phyloP scores from a whole-genome alignment of 768 basidiomycete genomes.

The Suillus subalutaceus region DNA sequence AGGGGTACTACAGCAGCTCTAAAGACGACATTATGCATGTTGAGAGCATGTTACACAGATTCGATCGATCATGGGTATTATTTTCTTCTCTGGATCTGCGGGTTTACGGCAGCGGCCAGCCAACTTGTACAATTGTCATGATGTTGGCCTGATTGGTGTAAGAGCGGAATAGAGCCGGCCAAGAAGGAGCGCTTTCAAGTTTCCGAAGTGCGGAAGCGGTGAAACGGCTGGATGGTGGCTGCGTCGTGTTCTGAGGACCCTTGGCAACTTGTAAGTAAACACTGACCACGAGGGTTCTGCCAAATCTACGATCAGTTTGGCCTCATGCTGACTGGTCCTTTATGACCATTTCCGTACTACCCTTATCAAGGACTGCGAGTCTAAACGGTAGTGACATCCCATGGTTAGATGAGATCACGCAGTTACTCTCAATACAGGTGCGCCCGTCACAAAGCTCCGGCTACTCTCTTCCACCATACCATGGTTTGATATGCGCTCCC shows the following conservation, averaged over 20 bases:
- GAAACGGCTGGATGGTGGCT: slow-evolving; percentile 12
- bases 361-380: slow-evolving; percentile 26
- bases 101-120: not conserved
- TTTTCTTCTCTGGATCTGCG: slow-evolving; percentile 6
- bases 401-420: slow-evolving; percentile 20
- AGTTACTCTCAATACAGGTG: slow-evolving; percentile 33
- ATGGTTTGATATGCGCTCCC: slow-evolving; percentile 24
- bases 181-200: slow-evolving; percentile 9
- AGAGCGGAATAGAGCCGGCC: slow-evolving; percentile 13
- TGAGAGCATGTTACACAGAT: slow-evolving; percentile 4
- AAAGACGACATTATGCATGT: slow-evolving; percentile 1
- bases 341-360: slow-evolving; percentile 26
- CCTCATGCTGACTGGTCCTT: slow-evolving; percentile 35
- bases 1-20: slow-evolving; percentile 5
- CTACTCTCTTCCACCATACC: slow-evolving; percentile 14
- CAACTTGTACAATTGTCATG: slow-evolving; percentile 6
- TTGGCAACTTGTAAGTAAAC: slow-evolving; percentile 16
- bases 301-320: slow-evolving; percentile 20
- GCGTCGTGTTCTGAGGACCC: slow-evolving; percentile 21
- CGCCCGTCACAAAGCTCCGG: slow-evolving; percentile 23
- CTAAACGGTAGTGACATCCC: slow-evolving; percentile 29
- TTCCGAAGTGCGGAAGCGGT: slow-evolving; percentile 7
- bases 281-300: slow-evolving; percentile 28
- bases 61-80: slow-evolving; percentile 9
- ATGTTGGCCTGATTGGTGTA: slow-evolving; percentile 13